Conservation (phyloP, 2,329 filamentous ascomycete genomes). For the Colletotrichum graminicola region DNA sequence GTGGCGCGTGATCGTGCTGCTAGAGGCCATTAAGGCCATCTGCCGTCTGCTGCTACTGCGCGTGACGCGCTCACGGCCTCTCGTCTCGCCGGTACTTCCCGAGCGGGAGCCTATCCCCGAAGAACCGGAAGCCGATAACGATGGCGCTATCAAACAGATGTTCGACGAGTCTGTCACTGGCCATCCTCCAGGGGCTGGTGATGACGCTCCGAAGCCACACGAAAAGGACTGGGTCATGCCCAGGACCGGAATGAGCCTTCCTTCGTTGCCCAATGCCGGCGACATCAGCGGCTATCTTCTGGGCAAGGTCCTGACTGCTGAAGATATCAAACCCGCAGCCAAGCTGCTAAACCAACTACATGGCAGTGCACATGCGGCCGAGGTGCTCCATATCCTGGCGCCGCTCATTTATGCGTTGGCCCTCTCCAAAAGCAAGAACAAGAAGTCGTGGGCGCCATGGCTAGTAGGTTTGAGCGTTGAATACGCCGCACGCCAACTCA, state of each 20-base stretch:
- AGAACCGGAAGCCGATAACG: slow-evolving; percentile 60
- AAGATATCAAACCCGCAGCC: slow-evolving; percentile 94
- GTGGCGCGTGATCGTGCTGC: slow-evolving; percentile 87
- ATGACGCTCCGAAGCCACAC: slow-evolving; percentile 55
- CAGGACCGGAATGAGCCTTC: slow-evolving; percentile 88
- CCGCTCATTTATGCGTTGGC: slow-evolving; percentile 89
- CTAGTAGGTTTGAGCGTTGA: slow-evolving; percentile 87
- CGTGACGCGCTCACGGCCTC: slow-evolving; percentile 83
- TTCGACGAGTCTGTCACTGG: slow-evolving; percentile 68
- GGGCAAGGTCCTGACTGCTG: slow-evolving; percentile 90
- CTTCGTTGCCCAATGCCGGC: slow-evolving; percentile 81
- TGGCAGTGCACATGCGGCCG: slow-evolving; percentile 80
- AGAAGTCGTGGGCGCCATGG: slow-evolving; percentile 92
- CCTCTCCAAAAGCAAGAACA: slow-evolving; percentile 79
- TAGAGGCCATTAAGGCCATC: slow-evolving; percentile 88
- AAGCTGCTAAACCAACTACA: slow-evolving; percentile 86
- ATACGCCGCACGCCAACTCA: slow-evolving; percentile 87
- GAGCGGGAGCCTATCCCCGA: slow-evolving; percentile 83
- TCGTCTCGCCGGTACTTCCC: slow-evolving; percentile 86
- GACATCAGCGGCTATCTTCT: slow-evolving; percentile 91
- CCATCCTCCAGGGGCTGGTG: slow-evolving; percentile 67
- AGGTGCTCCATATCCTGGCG: slow-evolving; percentile 91
- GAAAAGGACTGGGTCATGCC: slow-evolving; percentile 88
- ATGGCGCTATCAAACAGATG: slow-evolving; percentile 56
- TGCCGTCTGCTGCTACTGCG: slow-evolving; percentile 85